Base-by-base conservation (phyloP, 1,139 yeast genomes). In the Sugiyamaella paludigena region DNA sequence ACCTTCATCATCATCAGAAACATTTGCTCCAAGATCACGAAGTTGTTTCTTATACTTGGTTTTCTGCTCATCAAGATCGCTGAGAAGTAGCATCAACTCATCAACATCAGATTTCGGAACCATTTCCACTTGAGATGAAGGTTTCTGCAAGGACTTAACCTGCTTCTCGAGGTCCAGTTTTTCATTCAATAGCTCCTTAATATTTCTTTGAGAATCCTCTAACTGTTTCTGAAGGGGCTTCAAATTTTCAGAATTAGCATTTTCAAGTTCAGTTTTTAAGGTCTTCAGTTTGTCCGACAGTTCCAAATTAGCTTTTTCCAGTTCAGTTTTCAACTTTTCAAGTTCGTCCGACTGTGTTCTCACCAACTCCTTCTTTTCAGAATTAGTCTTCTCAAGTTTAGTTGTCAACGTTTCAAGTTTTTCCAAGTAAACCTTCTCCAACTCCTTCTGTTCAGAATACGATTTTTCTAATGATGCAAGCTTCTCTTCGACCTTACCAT, bases 41-140 rank as follows among this genome's bases (percentile, higher is more conserved):
- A 84, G 71, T 52, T 72, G 75, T 12, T 65, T 61, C 58, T 83
- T 84, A 64, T 87, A 86, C 57, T 73, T 74, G 32, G 75, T 74
- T 52, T 78, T 82, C 52, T 78, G 78, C 44, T 86, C 92, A 56
- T 86, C 94, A 61, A 86, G 70, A 40, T 86, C 95, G 11, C 84
- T 76, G 68, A 88, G 79, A 37, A 87, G 69, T 37, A 86, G 69
- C 83, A 87, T 79, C 54, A 87, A 67, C 50, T 87, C 95, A 61
- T 88, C 96, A 11, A 84, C 64, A 43, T 87, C 95, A 1, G 79
- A 64, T 57, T 75, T 79, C 0, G 83, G 78, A 12, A 80, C 84
- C 59, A 68, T 67, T 4, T 61, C 63, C 24, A 42, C 51, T 7
- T 3, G 5, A 19, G 24, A 19, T 4, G 42, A 15, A 12, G 46